A percentile compares a stretch with the other conserved stretches of the same genome.
Conservation (phyloP, 73 alveolate species). For the Loxodes magnus region DNA sequence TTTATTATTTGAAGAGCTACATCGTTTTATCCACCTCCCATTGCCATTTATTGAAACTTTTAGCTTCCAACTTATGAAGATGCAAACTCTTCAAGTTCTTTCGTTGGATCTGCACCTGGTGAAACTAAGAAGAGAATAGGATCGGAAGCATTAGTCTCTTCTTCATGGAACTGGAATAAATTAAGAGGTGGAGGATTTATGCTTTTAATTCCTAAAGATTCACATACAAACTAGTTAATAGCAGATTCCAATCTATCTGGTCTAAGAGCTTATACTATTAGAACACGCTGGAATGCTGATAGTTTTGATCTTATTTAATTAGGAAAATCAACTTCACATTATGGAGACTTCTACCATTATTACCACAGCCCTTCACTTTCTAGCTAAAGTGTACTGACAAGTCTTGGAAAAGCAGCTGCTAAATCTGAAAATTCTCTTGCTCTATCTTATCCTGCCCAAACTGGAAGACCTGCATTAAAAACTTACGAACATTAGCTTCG, state of each 20-base stretch:
- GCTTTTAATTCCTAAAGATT: conserved; percentile 82
- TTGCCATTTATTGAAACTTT: conserved; percentile 95
- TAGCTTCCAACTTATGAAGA: conserved; percentile 84
- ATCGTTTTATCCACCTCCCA: conserved; percentile 99
- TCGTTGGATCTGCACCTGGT: conserved; percentile 99
- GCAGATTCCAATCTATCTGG: conserved; percentile 99
- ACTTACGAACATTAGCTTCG: conserved; percentile 7
- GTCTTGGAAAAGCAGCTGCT: conserved; percentile 65
- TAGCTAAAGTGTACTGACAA: conserved; percentile 43
- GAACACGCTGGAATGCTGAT: conserved; percentile 88
- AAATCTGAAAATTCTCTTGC: conserved; percentile 75
- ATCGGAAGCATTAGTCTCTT: conserved; percentile 40
- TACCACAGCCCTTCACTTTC: conserved; percentile 60
- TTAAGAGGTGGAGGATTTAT: conserved; percentile 94
- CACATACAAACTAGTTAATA: conserved; percentile 87
- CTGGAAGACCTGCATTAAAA: conserved; percentile 72
- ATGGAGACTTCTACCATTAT: conserved; percentile 53
- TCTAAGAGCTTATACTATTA: conserved; percentile 93
- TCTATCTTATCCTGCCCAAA: conserved; percentile 92
- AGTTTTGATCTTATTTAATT: conserved; percentile 45
- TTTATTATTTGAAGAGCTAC: conserved; percentile 84
- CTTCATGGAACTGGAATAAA: conserved; percentile 68
- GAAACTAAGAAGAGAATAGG: conserved; percentile 96
- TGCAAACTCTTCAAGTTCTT: conserved; percentile 98
- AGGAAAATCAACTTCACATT: conserved; percentile 82